phyloP scores from a whole-genome alignment of 371 early-diverging fungal genomes.

The Conidiobolus incongruus region DNA sequence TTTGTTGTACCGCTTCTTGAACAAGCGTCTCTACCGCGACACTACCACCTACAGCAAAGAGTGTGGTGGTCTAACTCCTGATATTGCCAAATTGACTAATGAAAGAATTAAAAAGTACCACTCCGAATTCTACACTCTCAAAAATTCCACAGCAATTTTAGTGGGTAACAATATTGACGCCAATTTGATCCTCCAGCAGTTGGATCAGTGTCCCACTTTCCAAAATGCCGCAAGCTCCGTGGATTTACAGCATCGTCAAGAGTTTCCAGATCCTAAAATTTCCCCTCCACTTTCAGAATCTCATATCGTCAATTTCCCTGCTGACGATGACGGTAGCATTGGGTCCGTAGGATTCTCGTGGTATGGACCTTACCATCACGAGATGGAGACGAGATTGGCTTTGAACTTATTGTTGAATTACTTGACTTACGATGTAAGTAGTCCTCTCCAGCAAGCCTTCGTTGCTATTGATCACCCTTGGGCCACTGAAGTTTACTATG shows the following conservation, averaged over 20 bases:
- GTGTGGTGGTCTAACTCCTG: slow-evolving; percentile 44
- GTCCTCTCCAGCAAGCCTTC: slow-evolving; percentile 29
- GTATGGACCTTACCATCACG: slow-evolving; percentile 30
- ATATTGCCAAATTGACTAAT: slow-evolving; percentile 39
- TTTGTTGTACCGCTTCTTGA: slow-evolving; percentile 13
- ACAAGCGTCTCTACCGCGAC: slow-evolving; percentile 18
- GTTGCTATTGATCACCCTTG: slow-evolving; percentile 25
- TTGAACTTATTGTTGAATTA: slow-evolving; percentile 34
- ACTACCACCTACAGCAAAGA: slow-evolving; percentile 33
- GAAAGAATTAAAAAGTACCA: slow-evolving; percentile 47
- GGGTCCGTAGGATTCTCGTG: slow-evolving; percentile 33
- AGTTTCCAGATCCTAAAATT: slow-evolving; percentile 15
- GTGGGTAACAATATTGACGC: slow-evolving; percentile 23
- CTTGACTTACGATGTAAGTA: slow-evolving; percentile 26
- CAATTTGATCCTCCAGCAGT: slow-evolving; percentile 12
- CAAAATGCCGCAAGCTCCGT: slow-evolving; percentile 8
- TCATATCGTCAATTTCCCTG: slow-evolving; percentile 27
- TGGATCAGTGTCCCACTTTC: slow-evolving; percentile 2
- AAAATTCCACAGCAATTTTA: slow-evolving; percentile 31
- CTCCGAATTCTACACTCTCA: slow-evolving; percentile 28
- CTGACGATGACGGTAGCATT: slow-evolving; percentile 21
- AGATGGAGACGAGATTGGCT: slow-evolving; percentile 19
- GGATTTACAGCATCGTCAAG: slow-evolving; percentile 5
- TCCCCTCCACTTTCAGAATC: slow-evolving; percentile 10
- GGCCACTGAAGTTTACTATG: slow-evolving; percentile 30